These are phyloP conservation scores for Trichoderma atrobrunneum DNA, from an alignment of 2,329 filamentous ascomycete species.

Conservation along the genomic window DNA sequence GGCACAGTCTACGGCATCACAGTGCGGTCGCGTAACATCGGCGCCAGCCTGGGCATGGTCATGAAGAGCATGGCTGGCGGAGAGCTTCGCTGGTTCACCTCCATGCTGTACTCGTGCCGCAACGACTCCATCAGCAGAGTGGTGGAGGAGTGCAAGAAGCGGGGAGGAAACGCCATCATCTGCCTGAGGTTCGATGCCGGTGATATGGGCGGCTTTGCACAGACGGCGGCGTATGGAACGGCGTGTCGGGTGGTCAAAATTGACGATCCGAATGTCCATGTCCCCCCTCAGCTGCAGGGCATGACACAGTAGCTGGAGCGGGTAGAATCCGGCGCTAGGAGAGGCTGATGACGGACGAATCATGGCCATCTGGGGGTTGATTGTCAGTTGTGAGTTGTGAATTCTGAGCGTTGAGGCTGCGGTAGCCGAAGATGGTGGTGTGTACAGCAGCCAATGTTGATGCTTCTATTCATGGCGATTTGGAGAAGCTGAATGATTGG, in stretches of 20 bases:
- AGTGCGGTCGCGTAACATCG: conserved; percentile 58
- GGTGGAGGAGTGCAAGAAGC: conserved; percentile 54
- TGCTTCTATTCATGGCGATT: background rate
- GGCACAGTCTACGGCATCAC: conserved; percentile 58
- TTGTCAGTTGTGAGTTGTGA: background rate
- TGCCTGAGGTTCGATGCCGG: conserved; percentile 57
- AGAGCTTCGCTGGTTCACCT: conserved; percentile 58
- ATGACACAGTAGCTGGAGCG: background rate
- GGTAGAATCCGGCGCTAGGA: background rate
- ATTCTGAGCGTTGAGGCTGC: background rate
- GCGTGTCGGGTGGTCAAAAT: conserved; percentile 57
- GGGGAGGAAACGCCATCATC: conserved; percentile 60
- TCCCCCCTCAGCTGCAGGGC: conserved; percentile 29
- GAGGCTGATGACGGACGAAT: background rate
- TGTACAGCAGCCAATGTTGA: background rate
- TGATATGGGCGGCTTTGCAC: conserved; percentile 54
- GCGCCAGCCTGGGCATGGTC: conserved; percentile 53
- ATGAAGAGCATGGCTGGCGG: conserved; percentile 57
- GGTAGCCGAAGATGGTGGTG: background rate
- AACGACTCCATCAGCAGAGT: conserved; percentile 57
- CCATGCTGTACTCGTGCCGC: conserved; percentile 56
- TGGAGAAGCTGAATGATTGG: background rate
- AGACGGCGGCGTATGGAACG: conserved; percentile 60
- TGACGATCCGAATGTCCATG: conserved; percentile 32
- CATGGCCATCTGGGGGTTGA: background rate